These are phyloP conservation scores for Thelephora terrestris DNA, from an alignment of 1,284 basidiomycete genomes.

Conservation along the genomic window DNA sequence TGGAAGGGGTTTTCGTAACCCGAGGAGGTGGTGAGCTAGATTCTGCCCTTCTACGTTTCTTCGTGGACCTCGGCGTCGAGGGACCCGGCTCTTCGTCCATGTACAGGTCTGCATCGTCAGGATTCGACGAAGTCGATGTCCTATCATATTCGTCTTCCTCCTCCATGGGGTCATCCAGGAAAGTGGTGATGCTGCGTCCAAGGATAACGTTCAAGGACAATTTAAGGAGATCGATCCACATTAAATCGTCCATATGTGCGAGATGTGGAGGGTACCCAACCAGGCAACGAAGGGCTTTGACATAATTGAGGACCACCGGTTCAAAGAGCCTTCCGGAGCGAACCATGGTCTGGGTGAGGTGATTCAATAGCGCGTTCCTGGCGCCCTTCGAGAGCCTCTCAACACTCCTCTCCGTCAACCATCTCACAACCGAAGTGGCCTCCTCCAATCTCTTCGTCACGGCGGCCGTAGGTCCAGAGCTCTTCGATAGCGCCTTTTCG, in stretches of 20 bases:
- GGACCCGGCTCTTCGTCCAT: constrained; percentile 16
- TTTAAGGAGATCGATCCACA: constrained; percentile 63
- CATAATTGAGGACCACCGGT: constrained; percentile 70
- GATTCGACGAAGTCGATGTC: constrained; percentile 5
- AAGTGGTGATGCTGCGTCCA: constrained; percentile 42
- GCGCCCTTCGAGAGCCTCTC: constrained; percentile 43
- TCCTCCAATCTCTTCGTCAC: constrained; percentile 51
- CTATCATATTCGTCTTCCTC: constrained; percentile 15
- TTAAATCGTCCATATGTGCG: constrained; percentile 55
- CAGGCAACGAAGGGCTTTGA: constrained; percentile 63
- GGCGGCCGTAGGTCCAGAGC: constrained; percentile 26
- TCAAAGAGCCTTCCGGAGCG: constrained; percentile 46
- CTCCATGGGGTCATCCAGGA: constrained; percentile 29
- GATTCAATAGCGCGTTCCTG: constrained; percentile 47
- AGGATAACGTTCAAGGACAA: constrained; percentile 73
- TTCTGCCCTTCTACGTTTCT: constrained; percentile 26
- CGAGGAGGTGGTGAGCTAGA: constrained; percentile 9
- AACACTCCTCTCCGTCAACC: constrained; percentile 53
- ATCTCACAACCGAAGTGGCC: constrained; percentile 56
- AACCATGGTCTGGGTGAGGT: constrained; percentile 58
- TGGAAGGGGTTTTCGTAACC: constrained; percentile 2
- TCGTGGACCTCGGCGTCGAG: constrained; percentile 16
- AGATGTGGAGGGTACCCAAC: constrained; percentile 67
- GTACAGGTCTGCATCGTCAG: constrained; percentile 18
- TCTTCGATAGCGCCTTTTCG: constrained; percentile 35